Evolutionary conservation across 2,329 filamentous ascomycete species (phyloP).

Genomic region (Dothistroma pini): DNA sequence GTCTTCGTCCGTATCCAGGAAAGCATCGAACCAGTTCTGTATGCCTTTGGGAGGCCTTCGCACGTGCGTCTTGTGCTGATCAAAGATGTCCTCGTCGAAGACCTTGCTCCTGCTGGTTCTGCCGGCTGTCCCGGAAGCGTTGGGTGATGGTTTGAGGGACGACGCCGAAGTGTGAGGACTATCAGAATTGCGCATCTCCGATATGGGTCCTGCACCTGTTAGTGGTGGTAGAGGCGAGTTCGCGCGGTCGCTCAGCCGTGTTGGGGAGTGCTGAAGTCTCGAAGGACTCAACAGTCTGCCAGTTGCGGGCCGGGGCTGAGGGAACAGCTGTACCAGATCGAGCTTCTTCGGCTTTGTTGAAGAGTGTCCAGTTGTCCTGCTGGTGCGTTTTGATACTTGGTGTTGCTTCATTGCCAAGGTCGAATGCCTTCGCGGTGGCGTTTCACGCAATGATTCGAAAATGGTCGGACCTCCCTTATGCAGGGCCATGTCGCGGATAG

Average conservation of each 20-base stretch:
- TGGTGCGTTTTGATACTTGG: constrained; percentile 9
- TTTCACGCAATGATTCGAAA: constrained; percentile 12
- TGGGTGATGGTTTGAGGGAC: constrained; percentile 10
- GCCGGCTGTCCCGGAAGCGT: constrained; percentile 9
- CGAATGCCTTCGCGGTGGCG: constrained; percentile 13
- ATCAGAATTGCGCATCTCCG: not conserved
- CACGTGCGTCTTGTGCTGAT: constrained; percentile 47
- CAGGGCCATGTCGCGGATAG: constrained; percentile 42
- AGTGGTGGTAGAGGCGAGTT: constrained; percentile 27
- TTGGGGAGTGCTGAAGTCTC: constrained; percentile 41
- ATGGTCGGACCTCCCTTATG: constrained; percentile 36
- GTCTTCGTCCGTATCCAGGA: constrained; percentile 28
- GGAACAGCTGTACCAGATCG: constrained; percentile 44
- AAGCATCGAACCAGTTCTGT: constrained; percentile 50
- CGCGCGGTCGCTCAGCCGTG: constrained; percentile 38
- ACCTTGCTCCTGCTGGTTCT: constrained; percentile 11
- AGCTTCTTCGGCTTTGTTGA: constrained; percentile 34
- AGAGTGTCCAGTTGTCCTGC: constrained; percentile 21
- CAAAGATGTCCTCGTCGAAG: constrained; percentile 40
- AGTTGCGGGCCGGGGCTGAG: constrained; percentile 23
- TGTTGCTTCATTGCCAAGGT: constrained; percentile 15
- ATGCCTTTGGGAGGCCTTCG: constrained; percentile 47
- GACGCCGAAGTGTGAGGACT: not conserved
- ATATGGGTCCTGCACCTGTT: constrained; percentile 7
- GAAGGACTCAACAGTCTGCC: constrained; percentile 37